Evolutionary conservation across 2,329 filamentous ascomycete species (phyloP), one percentile per base, ranked within the genome.

Genomic region (Tympanopsis confertula): DNA sequence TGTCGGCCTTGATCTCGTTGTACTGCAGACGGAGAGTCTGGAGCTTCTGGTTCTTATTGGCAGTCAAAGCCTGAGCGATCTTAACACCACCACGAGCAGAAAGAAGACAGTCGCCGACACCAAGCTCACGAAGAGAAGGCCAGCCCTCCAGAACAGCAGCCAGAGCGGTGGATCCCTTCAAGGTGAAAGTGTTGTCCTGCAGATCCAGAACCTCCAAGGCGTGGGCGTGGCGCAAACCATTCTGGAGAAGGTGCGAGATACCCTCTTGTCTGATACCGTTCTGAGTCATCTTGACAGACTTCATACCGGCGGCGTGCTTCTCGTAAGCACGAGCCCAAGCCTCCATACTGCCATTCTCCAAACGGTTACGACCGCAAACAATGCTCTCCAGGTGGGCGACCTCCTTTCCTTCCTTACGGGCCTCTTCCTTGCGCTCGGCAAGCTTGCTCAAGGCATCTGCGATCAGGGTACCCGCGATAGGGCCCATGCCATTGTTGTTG

Each of bases 401-500:
- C 24, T 78, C 67, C 54, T 80, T 71, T 30, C 81, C 82, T 24
- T 72, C 67, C 53, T 82, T 80, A 45, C 81, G 74, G 13, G 85
- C 85, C 40, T 77, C 76, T 46, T 78, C 78, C 65, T 96, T 96
- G 64, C 86, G 87, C 44, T 72, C 73, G 40, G 94, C 84, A 28
- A 98, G 78, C 45, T 78, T 72, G 15, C 78, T 82, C 39, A 98
- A 78, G 5, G 91, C 85, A 55, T 95, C 80, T 36, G 89, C 91
- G 49, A 98, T 80, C 38, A 91, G 69, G 35, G 85, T 86, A 41
- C 91, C 91, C 7, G 89, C 89, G 43, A 87, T 81, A 17, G 91
- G 91, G 12, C 91, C 91, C 26, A 98, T 76, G 19, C 91, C 91
- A 59, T 98, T 98, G 71, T 98, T 98, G 71, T 96, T 96, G 41